Evolutionary conservation across 371 early-diverging fungal genomes (phyloP), one percentile per base, ranked within the genome.

Genomic region (Saksenaea vasiformis): DNA sequence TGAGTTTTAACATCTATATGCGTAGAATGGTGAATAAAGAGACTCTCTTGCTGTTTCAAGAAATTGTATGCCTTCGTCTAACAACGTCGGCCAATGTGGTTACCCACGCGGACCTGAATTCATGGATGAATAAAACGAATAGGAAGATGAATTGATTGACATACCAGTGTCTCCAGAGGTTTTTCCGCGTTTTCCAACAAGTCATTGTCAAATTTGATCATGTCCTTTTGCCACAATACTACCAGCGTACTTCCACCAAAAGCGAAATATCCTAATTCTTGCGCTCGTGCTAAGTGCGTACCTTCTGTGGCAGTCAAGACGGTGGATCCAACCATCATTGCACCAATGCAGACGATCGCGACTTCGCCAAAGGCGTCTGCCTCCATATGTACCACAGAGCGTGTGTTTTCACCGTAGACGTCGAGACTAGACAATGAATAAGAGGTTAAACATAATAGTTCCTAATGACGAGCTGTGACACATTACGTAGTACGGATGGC

Each of bases 311-410:
- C 82, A 4, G 92, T 93, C 56, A 90, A 59, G 8, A 88, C 73
- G 55, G 93, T 91, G n/a, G 91, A 91, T 1, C 96, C 95, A 5
- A 92, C 93, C 90, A 95, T 88, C 93, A 94, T 92, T 14, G 94
- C 93, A 10, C 96, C 96, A 60, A 95, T 86, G 55, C 83, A 72
- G 0, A 91, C 85, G 60, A 87, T 76, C 0, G 91, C 93, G 1
- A 94, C 91, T 19, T 76, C 81, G 17, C 94, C 94, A 79, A 91
- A 92, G 27, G 78, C 76, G 3, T 80, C 79, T 8, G 87, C 82
- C 9, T 92, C 84, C 34, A 95, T 83, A 54, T 82, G 75, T 5
- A 87, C 88, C 14, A 94, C 78, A 41, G 80, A 72, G 3, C 96
- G 86, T 24, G 85, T 83, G 74, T 95, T 95, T 62, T 94, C 94